A percentile compares a stretch with the other conserved stretches of the same genome.
Conservation (phyloP, 306 rosid genomes). For the Sesbania bispinosa region DNA sequence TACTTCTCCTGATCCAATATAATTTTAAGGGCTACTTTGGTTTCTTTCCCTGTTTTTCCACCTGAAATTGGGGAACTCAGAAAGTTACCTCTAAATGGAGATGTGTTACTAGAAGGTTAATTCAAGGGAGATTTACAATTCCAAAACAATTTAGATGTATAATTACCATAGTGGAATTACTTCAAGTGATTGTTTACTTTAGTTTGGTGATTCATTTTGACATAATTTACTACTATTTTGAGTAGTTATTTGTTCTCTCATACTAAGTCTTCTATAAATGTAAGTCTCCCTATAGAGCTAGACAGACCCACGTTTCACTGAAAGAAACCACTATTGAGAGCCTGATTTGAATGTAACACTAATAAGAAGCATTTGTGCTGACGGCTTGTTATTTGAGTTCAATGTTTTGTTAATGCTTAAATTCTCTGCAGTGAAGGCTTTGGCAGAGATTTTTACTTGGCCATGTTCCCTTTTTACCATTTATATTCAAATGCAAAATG, state of each 20-base stretch:
- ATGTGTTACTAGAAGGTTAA: not conserved
- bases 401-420: not conserved
- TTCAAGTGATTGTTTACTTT: not conserved
- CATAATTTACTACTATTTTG: constrained; percentile 15
- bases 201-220: not conserved
- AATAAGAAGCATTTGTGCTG: constrained; percentile 2
- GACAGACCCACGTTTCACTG: constrained; percentile 27
- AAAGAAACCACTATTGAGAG: constrained; percentile 30
- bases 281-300: constrained; percentile 7
- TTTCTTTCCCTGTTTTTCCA: not conserved
- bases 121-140: not conserved
- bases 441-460: not conserved
- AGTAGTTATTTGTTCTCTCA: constrained; percentile 19
- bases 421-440: not conserved
- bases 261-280: constrained; percentile 12
- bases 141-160: not conserved
- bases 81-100: not conserved
- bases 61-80: not conserved
- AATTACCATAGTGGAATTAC: not conserved
- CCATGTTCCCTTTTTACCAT: not conserved
- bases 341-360: constrained; percentile 17
- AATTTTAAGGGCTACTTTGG: not conserved
- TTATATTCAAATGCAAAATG: not conserved
- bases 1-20: not conserved
- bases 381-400: constrained; percentile 10